phyloP scores from a whole-genome alignment of 495 filamentous ascomycete genomes.

The Evansstolkia leycettana region DNA sequence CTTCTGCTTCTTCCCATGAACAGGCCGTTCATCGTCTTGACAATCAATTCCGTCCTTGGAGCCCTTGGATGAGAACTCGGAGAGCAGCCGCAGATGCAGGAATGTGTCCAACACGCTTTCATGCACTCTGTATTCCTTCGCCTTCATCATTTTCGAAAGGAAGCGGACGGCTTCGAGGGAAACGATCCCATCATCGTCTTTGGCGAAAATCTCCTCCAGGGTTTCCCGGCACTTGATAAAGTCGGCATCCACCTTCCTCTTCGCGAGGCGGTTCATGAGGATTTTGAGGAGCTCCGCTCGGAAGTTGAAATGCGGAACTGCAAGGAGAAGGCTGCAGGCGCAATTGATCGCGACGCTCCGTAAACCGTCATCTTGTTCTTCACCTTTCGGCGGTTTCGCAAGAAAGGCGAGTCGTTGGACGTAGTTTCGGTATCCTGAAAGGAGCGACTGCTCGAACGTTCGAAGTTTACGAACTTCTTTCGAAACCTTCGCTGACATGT shows the following conservation, averaged over 20 bases:
- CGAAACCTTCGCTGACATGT: constrained; percentile 64
- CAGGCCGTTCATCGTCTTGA: constrained; percentile 25
- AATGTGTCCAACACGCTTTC: constrained; percentile 86
- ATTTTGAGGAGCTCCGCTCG: constrained; percentile 76
- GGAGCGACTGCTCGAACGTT: constrained; percentile 70
- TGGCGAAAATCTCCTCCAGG: constrained; percentile 67
- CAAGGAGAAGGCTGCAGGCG: constrained; percentile 61
- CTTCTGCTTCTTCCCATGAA: constrained; percentile 51
- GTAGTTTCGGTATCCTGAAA: constrained; percentile 72
- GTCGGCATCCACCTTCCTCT: constrained; percentile 51
- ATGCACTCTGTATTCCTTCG: constrained; percentile 63
- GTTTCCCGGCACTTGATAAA: constrained; percentile 69
- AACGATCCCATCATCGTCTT: constrained; percentile 77
- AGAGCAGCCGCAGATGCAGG: constrained; percentile 74
- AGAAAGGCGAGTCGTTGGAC: constrained; percentile 55
- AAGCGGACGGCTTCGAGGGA: constrained; percentile 79
- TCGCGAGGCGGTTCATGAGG: constrained; percentile 68
- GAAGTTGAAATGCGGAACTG: constrained; percentile 95
- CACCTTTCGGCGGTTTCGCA: constrained; percentile 36
- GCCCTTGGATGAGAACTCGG: constrained; percentile 72
- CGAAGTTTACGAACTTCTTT: constrained; percentile 80
- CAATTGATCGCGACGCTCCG: constrained; percentile 71
- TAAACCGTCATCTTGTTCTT: constrained; percentile 27
- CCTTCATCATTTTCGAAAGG: constrained; percentile 89
- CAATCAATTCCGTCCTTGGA: constrained; percentile 64